Conservation (phyloP, 257 asterid genomes). For the Scutellaria galericulata region DNA sequence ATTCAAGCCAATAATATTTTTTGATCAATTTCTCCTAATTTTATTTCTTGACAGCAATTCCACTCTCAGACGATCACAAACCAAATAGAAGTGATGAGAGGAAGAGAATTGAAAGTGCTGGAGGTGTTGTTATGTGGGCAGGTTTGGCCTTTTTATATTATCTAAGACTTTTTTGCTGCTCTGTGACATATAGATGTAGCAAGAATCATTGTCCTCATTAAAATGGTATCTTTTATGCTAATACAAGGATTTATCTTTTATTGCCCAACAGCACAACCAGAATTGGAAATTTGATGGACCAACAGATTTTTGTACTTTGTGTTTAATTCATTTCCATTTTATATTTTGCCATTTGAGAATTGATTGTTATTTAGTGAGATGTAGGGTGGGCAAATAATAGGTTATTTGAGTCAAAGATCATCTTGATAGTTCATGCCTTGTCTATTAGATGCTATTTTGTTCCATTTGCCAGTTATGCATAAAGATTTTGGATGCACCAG, state of each 20-base stretch:
- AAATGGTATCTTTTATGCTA: slow-evolving; percentile 24
- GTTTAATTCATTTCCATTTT: background rate
- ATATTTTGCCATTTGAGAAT: slow-evolving; percentile 18
- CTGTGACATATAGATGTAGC: slow-evolving; percentile 19
- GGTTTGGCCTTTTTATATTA: slow-evolving; percentile 53
- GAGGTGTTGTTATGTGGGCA: slow-evolving; percentile 99
- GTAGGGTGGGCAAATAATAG: background rate
- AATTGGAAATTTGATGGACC: slow-evolving; percentile 16
- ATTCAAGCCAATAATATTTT: background rate
- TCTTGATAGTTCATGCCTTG: background rate
- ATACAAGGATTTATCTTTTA: slow-evolving; percentile 17
- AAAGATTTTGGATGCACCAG: slow-evolving; percentile 13
- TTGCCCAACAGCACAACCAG: slow-evolving; percentile 2
- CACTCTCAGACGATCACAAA: slow-evolving; percentile 97
- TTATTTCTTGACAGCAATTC: slow-evolving; percentile 70
- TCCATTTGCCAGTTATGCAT: slow-evolving; percentile 23
- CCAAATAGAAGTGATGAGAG: slow-evolving; percentile 98
- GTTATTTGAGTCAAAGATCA: slow-evolving; percentile 3
- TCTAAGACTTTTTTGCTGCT: slow-evolving; percentile 1
- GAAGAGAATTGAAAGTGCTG: slow-evolving; percentile 96
- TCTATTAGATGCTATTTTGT: slow-evolving; percentile 13
- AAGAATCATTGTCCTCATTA: background rate
- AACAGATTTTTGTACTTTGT: slow-evolving; percentile 19
- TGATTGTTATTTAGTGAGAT: slow-evolving; percentile 22
- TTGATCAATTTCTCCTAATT: slow-evolving; percentile 13